phyloP scores from a whole-genome alignment of 1,284 basidiomycete species.

The Melampsora larici-populina region DNA sequence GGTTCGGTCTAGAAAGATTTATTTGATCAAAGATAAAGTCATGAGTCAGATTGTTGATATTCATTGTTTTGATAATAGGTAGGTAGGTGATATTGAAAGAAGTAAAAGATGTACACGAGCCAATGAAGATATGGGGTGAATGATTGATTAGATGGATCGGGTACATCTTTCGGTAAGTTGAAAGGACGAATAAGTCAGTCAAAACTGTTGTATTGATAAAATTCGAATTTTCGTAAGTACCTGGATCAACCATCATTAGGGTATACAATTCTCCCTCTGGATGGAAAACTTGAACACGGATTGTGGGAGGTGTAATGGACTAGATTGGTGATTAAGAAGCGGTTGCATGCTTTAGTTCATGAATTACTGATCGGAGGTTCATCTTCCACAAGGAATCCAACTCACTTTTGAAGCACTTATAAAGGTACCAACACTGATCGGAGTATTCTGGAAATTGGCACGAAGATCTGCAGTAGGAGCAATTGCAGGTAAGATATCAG shows the following conservation, averaged over 20 bases:
- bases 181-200: not conserved
- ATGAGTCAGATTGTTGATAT: no score
- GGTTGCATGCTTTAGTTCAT: not conserved
- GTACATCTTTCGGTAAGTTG: constrained; percentile 63
- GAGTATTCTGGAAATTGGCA: constrained; percentile 57
- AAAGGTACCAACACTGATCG: constrained; percentile 70
- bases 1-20: constrained; percentile 64
- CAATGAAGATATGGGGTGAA: constrained; percentile 80
- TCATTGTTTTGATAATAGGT: constrained; percentile 15
- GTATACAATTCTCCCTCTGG: constrained; percentile 79
- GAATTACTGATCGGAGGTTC: not conserved
- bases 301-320: constrained; percentile 64
- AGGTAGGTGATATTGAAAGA: constrained; percentile 7
- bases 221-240: constrained; percentile 54
- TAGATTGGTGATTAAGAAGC: constrained; percentile 48
- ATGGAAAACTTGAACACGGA: constrained; percentile 74
- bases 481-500: constrained; percentile 73
- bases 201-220: not conserved
- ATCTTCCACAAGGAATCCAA: constrained; percentile 34
- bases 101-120: constrained; percentile 64
- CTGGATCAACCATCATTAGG: constrained; percentile 78
- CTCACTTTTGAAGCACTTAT: constrained; percentile 64
- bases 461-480: constrained; percentile 66
- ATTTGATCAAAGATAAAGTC: not conserved
- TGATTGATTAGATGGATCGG: constrained; percentile 64